A percentile compares a stretch with the other conserved stretches of the same genome.
Conservation (phyloP, 495 filamentous ascomycete species). For the Parathielavia appendiculata region DNA sequence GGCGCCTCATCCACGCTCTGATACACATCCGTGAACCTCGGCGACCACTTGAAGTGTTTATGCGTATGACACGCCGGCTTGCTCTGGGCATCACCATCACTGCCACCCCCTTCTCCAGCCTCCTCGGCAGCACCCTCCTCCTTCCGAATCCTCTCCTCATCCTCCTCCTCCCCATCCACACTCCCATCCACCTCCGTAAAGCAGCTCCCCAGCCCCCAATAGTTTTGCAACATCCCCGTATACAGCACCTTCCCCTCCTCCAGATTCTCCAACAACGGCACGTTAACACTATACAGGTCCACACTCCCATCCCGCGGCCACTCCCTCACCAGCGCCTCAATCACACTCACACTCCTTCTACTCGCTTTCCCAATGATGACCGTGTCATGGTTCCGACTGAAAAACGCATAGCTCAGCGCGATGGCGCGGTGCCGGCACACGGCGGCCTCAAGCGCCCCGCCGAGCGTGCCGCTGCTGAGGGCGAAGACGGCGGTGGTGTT, state of each 20-base stretch:
- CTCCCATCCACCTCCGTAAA: slow-evolving; percentile 70
- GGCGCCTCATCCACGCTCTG: slow-evolving; percentile 70
- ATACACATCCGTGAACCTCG: slow-evolving; percentile 79
- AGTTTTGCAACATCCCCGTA: slow-evolving; percentile 81
- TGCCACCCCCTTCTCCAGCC: slow-evolving; percentile 13
- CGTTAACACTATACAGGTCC: slow-evolving; percentile 82
- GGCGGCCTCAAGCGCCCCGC: slow-evolving; percentile 89
- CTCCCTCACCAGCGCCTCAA: slow-evolving; percentile 68
- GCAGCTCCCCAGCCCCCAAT: slow-evolving; percentile 72
- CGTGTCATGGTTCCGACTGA: slow-evolving; percentile 71
- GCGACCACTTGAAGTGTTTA: slow-evolving; percentile 92
- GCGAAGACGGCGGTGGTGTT: slow-evolving; percentile 91
- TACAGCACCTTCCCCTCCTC: slow-evolving; percentile 65
- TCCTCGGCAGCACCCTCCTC: slow-evolving; percentile 45
- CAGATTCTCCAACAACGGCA: slow-evolving; percentile 69
- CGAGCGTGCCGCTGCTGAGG: slow-evolving; percentile 83
- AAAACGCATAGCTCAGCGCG: slow-evolving; percentile 85
- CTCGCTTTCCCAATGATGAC: slow-evolving; percentile 70
- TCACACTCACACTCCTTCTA: slow-evolving; percentile 60
- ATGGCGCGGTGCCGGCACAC: slow-evolving; percentile 70
- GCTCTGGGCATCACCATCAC: slow-evolving; percentile 23
- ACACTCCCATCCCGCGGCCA: slow-evolving; percentile 63
- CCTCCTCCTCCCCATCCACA: slow-evolving; percentile 53
- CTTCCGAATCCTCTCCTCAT: slow-evolving; percentile 62
- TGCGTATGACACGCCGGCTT: slow-evolving; percentile 49